Conservation (phyloP, 176 grass and related monocot species). For the Avena eriantha region DNA sequence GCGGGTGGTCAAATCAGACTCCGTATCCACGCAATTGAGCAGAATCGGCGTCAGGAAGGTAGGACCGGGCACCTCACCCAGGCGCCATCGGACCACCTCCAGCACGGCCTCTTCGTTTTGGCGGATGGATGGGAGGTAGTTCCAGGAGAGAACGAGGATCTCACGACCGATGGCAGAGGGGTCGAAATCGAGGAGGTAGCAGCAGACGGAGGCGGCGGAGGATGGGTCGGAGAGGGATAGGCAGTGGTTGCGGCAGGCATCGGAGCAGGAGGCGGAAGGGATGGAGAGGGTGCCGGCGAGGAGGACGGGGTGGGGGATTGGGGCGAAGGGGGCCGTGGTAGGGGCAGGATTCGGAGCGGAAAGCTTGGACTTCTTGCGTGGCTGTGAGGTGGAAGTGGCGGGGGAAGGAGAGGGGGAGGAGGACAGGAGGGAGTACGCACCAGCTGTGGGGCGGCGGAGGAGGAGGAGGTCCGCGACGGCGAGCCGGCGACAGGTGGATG, state of each 20-base stretch:
- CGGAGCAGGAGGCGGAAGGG: constrained; percentile 9
- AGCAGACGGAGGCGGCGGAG: constrained; percentile 56
- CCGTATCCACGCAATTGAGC: not conserved
- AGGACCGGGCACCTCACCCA: constrained; percentile 1
- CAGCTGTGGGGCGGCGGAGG: constrained; percentile 57
- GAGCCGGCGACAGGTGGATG: constrained; percentile 31
- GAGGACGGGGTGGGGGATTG: constrained; percentile 54
- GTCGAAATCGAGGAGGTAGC: constrained; percentile 74
- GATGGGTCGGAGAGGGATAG: constrained; percentile 63
- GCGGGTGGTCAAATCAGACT: constrained; percentile 25
- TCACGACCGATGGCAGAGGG: constrained; percentile 53
- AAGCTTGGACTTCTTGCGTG: constrained; percentile 55
- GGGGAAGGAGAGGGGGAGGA: not conserved
- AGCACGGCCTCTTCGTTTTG: constrained; percentile 55
- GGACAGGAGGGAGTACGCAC: constrained; percentile 55
- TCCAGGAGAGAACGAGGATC: constrained; percentile 80
- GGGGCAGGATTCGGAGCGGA: constrained; percentile 25
- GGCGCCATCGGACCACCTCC: constrained; percentile 79
- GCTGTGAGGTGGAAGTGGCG: constrained; percentile 27
- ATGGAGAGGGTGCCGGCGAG: constrained; percentile 69
- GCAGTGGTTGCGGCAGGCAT: constrained; percentile 62
- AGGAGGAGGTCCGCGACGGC: constrained; percentile 66
- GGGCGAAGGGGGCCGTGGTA: constrained; percentile 55
- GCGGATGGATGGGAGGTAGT: constrained; percentile 64
- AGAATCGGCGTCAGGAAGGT: constrained; percentile 33